A percentile compares a stretch with the other conserved stretches of the same genome.
Evolutionary conservation across 352 stramenopile species (phyloP).

Genomic region (Phytophthora pseudosyringae): DNA sequence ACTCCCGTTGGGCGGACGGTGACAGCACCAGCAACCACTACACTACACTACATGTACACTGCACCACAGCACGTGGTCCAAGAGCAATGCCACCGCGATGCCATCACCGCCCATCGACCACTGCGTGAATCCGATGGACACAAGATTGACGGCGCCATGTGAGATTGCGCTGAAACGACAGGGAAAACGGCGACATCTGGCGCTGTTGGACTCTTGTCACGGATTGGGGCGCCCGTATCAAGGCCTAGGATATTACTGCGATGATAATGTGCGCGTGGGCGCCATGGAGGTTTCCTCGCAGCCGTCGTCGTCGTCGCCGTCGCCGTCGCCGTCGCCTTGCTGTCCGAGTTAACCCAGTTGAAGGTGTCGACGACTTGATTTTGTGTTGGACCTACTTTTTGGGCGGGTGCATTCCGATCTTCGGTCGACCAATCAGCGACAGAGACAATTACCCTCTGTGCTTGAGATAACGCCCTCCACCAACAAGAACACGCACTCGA

Average conservation of each 20-base stretch:
- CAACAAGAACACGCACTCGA: not conserved
- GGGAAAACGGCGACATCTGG: constrained; percentile 6
- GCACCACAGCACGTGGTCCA: no score
- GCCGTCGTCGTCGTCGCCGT: not conserved
- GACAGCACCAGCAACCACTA: no score
- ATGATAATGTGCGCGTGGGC: constrained; percentile 7
- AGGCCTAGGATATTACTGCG: constrained; percentile 2
- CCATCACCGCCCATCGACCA: no score
- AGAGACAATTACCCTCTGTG: not conserved
- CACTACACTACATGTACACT: not conserved
- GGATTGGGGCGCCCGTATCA: constrained; percentile 9
- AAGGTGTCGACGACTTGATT: constrained; percentile 11
- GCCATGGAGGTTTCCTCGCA: not conserved
- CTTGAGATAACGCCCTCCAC: not conserved
- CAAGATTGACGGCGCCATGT: no score
- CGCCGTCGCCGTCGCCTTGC: not conserved
- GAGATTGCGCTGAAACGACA: constrained; percentile 1
- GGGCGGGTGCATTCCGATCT: not conserved
- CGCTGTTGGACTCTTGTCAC: constrained; percentile 8
- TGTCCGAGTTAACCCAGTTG: constrained; percentile 4
- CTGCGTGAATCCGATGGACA: no score
- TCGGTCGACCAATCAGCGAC: not conserved
- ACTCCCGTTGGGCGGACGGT: not conserved
- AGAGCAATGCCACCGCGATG: no score
- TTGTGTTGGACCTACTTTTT: constrained; percentile 14